phyloP scores from a whole-genome alignment of 2,329 filamentous ascomycete genomes.

The Hypoxylon sp. region DNA sequence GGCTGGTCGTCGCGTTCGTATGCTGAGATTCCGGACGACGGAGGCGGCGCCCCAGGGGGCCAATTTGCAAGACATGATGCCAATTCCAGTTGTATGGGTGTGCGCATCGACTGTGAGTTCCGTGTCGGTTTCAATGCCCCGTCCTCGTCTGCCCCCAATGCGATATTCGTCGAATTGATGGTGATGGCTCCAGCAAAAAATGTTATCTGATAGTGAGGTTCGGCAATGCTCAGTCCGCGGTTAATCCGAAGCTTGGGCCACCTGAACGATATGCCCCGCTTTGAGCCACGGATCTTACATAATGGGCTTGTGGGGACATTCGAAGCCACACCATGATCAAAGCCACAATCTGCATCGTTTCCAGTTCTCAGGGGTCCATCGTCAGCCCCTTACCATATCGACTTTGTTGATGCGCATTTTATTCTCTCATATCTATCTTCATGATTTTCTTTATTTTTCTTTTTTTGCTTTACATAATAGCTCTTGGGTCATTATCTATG shows the following conservation, averaged over 20 bases:
- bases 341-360: slow-evolving; percentile 20
- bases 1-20: slow-evolving; percentile 47
- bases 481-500: not conserved
- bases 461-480: not conserved
- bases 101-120: slow-evolving; percentile 35
- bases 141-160: slow-evolving; percentile 26
- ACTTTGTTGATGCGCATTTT: not conserved
- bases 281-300: too few species aligned
- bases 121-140: slow-evolving; percentile 21
- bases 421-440: not conserved
- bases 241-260: slow-evolving; percentile 35
- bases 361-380: slow-evolving; percentile 1
- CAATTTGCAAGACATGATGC: slow-evolving; percentile 52
- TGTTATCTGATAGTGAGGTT: slow-evolving; percentile 29
- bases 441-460: slow-evolving; percentile 1
- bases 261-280: too few species aligned
- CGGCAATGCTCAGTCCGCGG: slow-evolving; percentile 5
- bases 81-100: slow-evolving; percentile 18
- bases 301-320: too few species aligned
- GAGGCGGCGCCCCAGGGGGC: slow-evolving; percentile 49
- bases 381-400: slow-evolving; percentile 13
- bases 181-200: slow-evolving; percentile 24
- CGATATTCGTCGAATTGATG: slow-evolving; percentile 15
- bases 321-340: not conserved
- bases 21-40: slow-evolving; percentile 48